These are phyloP conservation scores for Lenzites betulinus DNA, from an alignment of 768 basidiomycete species.

Conservation along the genomic window DNA sequence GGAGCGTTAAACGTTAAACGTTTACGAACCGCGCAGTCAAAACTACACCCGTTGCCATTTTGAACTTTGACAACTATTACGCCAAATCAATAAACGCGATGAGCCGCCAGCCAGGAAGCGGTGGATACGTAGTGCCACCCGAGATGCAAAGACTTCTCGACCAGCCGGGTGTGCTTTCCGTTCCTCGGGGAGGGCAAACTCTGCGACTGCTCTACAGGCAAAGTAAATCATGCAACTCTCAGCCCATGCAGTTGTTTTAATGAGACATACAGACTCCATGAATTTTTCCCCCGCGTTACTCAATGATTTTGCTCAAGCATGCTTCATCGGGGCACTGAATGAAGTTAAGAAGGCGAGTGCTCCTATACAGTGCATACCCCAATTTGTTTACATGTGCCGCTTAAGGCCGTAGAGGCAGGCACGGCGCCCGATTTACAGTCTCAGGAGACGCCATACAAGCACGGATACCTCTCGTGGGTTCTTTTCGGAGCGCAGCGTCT, in stretches of 20 bases:
- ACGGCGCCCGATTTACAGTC: slow-evolving; percentile 20
- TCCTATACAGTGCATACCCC: too few species aligned
- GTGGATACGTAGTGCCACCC: slow-evolving; percentile 1
- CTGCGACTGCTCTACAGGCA: slow-evolving; percentile 7
- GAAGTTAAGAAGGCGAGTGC: slow-evolving; percentile 4
- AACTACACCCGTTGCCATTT: too few species aligned
- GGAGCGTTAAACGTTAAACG: too few species aligned
- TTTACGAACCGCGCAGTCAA: too few species aligned
- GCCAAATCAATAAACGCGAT: too few species aligned
- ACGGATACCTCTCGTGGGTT: slow-evolving; percentile 21
- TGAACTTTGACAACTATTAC: too few species aligned
- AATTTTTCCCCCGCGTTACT: slow-evolving; percentile 3
- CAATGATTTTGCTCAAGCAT: slow-evolving; percentile 11
- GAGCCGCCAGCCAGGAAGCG: slow-evolving; percentile 5
- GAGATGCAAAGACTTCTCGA: slow-evolving; percentile 14
- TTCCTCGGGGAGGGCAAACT: slow-evolving; percentile 1
- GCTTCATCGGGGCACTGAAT: slow-evolving; percentile 11
- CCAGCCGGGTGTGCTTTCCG: slow-evolving; percentile 3
- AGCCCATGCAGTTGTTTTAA: not conserved
- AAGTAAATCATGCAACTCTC: not conserved
- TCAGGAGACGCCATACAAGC: slow-evolving; percentile 23
- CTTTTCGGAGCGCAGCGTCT: slow-evolving; percentile 24
- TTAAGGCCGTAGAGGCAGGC: slow-evolving; percentile 17
- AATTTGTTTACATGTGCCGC: not conserved
- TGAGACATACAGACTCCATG: not conserved